phyloP scores from a whole-genome alignment of 2,329 filamentous ascomycete genomes.

The Cadophora gregata region DNA sequence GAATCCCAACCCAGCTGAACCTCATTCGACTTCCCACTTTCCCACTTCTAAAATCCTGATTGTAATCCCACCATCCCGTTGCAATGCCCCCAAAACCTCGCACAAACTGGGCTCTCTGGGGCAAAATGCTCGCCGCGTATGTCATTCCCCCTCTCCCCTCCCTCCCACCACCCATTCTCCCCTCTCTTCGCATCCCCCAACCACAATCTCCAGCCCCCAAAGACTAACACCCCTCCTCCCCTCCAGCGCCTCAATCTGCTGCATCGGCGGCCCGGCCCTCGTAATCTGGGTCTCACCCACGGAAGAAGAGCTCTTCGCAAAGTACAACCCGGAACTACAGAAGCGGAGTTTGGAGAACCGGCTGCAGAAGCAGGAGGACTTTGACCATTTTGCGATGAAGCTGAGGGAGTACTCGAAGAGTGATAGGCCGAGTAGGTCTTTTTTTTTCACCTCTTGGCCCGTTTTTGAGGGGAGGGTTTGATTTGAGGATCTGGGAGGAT shows the following conservation, averaged over 20 bases:
- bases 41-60: not conserved
- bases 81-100: conserved; percentile 39
- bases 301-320: conserved; percentile 90
- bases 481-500: too few species aligned
- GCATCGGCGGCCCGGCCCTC: conserved; percentile 84
- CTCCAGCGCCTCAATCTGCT: conserved; percentile 70
- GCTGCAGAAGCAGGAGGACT: conserved; percentile 79
- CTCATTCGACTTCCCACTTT: not conserved
- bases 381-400: conserved; percentile 83
- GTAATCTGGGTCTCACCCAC: conserved; percentile 81
- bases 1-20: conserved; percentile 21
- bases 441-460: too few species aligned
- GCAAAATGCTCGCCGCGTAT: conserved; percentile 76
- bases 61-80: too few species aligned
- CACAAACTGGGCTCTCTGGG: conserved; percentile 61
- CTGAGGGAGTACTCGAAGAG: conserved; percentile 91
- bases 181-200: too few species aligned
- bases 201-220: too few species aligned
- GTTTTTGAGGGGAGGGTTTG: too few species aligned
- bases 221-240: conserved; percentile 23
- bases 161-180: conserved; percentile 29
- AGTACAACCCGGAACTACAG: conserved; percentile 94
- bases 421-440: conserved; percentile 81
- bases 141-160: conserved; percentile 42
- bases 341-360: conserved; percentile 83